phyloP scores from a whole-genome alignment of 108 stramenopile genomes.

The Schizochytrium sp. region DNA sequence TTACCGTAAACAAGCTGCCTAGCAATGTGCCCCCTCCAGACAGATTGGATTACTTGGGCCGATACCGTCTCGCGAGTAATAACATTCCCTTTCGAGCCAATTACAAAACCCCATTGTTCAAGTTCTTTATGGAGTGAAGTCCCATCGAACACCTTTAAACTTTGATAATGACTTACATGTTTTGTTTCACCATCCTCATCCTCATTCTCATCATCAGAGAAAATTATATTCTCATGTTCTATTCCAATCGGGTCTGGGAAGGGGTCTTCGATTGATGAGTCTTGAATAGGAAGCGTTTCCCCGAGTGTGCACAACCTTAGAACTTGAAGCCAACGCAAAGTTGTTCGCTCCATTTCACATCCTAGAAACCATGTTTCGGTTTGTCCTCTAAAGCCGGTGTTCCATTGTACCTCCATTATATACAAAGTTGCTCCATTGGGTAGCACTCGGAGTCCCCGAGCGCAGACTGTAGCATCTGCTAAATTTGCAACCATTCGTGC shows the following conservation, averaged over 20 bases:
- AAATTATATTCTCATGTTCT: background rate
- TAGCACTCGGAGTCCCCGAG: background rate
- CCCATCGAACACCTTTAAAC: conserved; percentile 8
- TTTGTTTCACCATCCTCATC: too few species aligned
- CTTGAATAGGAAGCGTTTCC: background rate
- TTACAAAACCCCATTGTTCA: background rate
- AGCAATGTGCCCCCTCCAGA: background rate
- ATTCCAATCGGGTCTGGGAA: background rate
- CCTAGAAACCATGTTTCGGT: conserved; percentile 18
- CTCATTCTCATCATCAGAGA: too few species aligned
- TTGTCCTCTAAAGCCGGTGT: background rate
- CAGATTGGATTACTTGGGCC: background rate
- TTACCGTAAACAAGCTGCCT: background rate
- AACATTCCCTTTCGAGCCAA: background rate
- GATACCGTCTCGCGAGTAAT: background rate
- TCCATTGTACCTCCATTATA: background rate
- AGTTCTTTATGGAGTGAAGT: background rate
- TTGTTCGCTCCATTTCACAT: background rate
- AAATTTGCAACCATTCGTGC: background rate
- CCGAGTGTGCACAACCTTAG: conserved; percentile 1
- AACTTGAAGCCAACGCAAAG: conserved; percentile 41
- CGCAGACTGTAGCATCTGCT: background rate
- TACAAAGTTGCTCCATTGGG: background rate
- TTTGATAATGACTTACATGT: too few species aligned
- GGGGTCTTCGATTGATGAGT: background rate